Conservation (phyloP, 371 early-diverging fungal species). For the Lichtheimia hyalospora region DNA sequence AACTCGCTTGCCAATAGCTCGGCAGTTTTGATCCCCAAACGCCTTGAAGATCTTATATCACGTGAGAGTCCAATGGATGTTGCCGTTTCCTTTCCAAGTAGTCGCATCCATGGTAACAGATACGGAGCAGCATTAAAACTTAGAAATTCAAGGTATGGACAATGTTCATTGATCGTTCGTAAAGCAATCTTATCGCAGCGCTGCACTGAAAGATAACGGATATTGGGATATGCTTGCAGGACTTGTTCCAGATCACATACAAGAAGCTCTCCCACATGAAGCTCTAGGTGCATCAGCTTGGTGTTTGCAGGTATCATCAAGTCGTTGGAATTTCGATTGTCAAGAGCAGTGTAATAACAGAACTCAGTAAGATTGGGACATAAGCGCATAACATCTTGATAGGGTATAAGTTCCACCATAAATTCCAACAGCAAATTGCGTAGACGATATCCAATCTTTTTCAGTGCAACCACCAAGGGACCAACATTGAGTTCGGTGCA, state of each 20-base stretch:
- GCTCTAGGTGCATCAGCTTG: background rate
- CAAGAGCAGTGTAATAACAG: background rate
- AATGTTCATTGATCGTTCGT: background rate
- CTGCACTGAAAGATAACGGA: conserved; percentile 4
- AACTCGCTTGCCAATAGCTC: background rate
- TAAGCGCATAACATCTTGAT: background rate
- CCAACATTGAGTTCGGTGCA: background rate
- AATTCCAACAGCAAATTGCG: background rate
- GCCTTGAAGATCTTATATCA: background rate
- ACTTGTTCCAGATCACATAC: conserved; percentile 1
- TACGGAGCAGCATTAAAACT: background rate
- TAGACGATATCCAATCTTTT: background rate
- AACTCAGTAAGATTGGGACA: conserved; percentile 8
- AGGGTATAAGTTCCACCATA: background rate
- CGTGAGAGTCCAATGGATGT: background rate
- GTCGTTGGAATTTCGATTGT: background rate
- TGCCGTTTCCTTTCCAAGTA: background rate
- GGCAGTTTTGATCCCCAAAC: conserved; percentile 3
- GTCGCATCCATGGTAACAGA: background rate
- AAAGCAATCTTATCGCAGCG: conserved; percentile 2
- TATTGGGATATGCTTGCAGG: background rate
- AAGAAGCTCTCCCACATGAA: background rate
- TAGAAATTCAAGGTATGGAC: background rate
- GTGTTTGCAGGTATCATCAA: background rate
- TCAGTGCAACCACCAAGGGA: background rate